Base-by-base conservation (phyloP, 176 grass and related monocot genomes). In the Phoenix dactylifera region DNA sequence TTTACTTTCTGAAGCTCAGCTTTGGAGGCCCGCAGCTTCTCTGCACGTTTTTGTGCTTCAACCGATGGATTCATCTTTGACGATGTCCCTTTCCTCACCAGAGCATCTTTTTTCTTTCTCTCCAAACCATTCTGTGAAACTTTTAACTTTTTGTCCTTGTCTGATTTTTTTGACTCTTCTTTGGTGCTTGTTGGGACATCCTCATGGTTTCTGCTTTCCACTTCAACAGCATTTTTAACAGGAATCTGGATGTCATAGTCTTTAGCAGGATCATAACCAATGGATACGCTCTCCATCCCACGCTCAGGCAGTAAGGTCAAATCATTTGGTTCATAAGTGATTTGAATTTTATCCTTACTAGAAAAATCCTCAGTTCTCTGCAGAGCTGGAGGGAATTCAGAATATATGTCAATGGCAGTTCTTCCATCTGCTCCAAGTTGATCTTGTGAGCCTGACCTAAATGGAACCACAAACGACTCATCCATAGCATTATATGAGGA, bases 31-130 rank as follows among this genome's bases (percentile, higher is more conserved):
- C 88, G 82, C 59, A 98, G 26, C 35, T 98, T 89, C 25, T 93
- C 86, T 18, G 94, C 94, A 22, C 94, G 84, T 64, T 98, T 98
- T 66, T 98, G 84, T 23, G 94, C 94, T 73, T 98, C 94, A 56
- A 78, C 68, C 20, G 79, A 55, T 58, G 73, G 73, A 35, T 68
- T 74, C 63, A 73, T 61, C 59, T 72, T 92, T 54, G 88, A 84
- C 7, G 79, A 70, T 52, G 84, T 73, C 24, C 82, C 15, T 58
- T 78, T 89, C 56, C 71, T 93, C 20, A 66, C 39, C 16, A 81
- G 35, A 61, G 82, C 76, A 64, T 98, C 94, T 49, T 83, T 97
- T 69, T 58, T 83, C 79, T 76, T 77, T 79, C 73, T 97, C 73
- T 98, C 84, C 30, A 78, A 68, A 15, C 79, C 61, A 48, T 93